These are phyloP conservation scores for Coniochaeta sp. DNA, from an alignment of 2,329 filamentous ascomycete genomes.

Conservation along the genomic window DNA sequence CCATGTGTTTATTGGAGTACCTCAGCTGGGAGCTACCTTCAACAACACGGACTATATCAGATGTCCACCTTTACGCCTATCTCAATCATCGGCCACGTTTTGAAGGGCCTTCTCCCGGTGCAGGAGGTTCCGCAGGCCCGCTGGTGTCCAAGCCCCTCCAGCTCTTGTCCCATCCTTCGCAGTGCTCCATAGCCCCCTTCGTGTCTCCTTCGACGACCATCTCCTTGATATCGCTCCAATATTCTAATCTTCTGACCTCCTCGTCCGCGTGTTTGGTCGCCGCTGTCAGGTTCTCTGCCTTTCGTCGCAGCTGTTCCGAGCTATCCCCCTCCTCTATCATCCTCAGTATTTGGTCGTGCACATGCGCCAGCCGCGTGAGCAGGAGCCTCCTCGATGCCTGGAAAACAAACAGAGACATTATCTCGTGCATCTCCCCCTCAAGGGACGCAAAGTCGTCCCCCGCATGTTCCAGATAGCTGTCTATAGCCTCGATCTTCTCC, in stretches of 20 bases:
- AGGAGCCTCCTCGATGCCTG: slow-evolving; percentile 78
- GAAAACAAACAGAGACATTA: slow-evolving; percentile 83
- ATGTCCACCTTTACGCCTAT: not conserved
- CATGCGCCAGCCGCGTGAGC: slow-evolving; percentile 60
- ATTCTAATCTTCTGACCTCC: slow-evolving; percentile 74
- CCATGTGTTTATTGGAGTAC: too few relatives aligned
- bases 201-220: slow-evolving; percentile 50
- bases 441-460: slow-evolving; percentile 70
- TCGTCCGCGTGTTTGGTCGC: slow-evolving; percentile 71
- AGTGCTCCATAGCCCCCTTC: slow-evolving; percentile 31
- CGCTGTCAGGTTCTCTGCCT: slow-evolving; percentile 61
- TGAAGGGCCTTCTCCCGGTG: not conserved
- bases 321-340: slow-evolving; percentile 19
- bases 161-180: slow-evolving; percentile 31
- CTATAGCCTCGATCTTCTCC: slow-evolving; percentile 80
- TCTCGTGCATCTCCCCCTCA: slow-evolving; percentile 68
- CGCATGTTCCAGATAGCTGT: slow-evolving; percentile 72
- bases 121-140: slow-evolving; percentile 27
- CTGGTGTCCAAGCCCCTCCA: slow-evolving; percentile 48
- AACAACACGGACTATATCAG: not conserved
- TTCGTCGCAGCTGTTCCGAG: slow-evolving; percentile 22
- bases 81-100: not conserved
- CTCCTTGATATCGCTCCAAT: slow-evolving; percentile 77
- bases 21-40: not conserved
- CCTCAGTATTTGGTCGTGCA: slow-evolving; percentile 46